Base-by-base conservation (phyloP, 192 early-diverging fungal species). In the Haplosporangium gracile region DNA sequence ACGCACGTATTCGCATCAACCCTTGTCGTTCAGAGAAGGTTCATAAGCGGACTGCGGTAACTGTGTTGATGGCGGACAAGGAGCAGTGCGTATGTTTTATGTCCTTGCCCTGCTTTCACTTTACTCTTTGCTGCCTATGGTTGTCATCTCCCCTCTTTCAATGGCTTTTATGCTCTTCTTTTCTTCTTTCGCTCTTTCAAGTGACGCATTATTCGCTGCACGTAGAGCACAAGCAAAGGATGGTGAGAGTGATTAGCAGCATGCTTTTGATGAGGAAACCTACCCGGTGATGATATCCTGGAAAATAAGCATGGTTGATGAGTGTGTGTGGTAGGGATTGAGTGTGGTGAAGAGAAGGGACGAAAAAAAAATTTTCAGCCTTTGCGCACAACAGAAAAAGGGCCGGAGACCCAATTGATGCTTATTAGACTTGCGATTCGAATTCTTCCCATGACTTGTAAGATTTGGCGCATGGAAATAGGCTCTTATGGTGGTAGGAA, bases 261-360 rank as follows among this genome's bases (percentile, higher is more conserved):
- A 45, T 2, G 11, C 11, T 0, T 10, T 13, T 45, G 43, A 45
- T 45, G 43, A 36, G 57, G 29, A 24, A 6, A 70, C 47, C 88
- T 89, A 95, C 95, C 94, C 91, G 70, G 87, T 77, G 89, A 96
- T 69, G 71, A 93, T 88, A 89, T 95, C 95, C 70, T 74, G 77
- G 88, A 90, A 96, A 80, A 96, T 90, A 83, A 94, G 88, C 95
- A 96, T 95, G 81, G 60, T 91, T 40, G 85, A 72, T 82, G 75
- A 82, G 85, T 76, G 70, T 68, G 57, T 55, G 79, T 45, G 42
- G 13, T 47, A 13, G 34, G 69, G 47, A 43, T 36, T 39, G 76
- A 70, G 39, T 60, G 75, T 29, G 73, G 47, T 24, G 38, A 74
- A 79, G 40, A 71, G 79, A 65, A 36, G 70, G 16, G 77, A 87